phyloP scores from a whole-genome alignment of 305 asterid genomes.

The Galium porrigens region DNA sequence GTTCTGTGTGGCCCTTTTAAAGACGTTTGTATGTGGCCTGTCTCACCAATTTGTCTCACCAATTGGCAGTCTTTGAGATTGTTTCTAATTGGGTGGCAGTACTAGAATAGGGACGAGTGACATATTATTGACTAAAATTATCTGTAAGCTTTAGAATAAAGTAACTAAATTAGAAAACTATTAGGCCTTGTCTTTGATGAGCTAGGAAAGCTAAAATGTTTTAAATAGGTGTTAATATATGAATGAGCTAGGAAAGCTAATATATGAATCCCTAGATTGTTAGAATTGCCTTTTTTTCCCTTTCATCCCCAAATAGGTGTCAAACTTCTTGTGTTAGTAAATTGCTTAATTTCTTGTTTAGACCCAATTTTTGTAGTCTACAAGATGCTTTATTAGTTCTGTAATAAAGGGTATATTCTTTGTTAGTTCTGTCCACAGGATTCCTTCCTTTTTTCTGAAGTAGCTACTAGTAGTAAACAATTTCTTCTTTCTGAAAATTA shows the following conservation, averaged over 20 bases:
- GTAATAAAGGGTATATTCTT: background rate
- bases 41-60: background rate
- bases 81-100: constrained; percentile 4
- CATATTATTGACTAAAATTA: background rate
- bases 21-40: background rate
- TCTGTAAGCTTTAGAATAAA: background rate
- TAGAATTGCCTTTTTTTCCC: background rate
- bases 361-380: background rate
- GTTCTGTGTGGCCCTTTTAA: background rate
- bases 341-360: no score
- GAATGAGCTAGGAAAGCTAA: no score
- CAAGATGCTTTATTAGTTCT: no score
- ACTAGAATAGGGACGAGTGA: background rate
- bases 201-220: background rate
- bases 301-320: no score
- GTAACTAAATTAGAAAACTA: background rate
- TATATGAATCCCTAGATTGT: background rate
- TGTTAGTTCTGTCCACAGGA: background rate
- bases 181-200: background rate
- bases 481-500: constrained; percentile 2
- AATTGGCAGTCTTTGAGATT: background rate
- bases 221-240: background rate
- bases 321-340: no score
- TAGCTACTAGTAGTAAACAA: background rate
- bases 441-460: background rate